phyloP scores from a whole-genome alignment of 805 yeast species.

The Metschnikowia sp. region DNA sequence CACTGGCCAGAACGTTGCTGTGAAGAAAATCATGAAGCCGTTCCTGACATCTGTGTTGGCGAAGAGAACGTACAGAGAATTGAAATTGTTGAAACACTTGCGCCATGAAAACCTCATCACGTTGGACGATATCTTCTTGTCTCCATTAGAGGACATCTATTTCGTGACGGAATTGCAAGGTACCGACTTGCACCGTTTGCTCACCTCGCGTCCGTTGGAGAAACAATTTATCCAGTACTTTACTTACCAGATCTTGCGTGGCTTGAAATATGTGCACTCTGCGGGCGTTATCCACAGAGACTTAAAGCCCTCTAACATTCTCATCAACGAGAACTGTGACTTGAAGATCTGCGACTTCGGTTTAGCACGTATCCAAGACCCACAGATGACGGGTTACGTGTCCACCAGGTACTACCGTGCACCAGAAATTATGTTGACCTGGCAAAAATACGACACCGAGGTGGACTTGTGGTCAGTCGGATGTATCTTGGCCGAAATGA shows the following conservation, averaged over 20 bases:
- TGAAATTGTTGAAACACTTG: constrained; percentile 86
- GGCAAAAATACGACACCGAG: constrained; percentile 97
- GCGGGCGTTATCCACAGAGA: constrained; percentile 93
- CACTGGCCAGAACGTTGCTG: constrained; percentile 91
- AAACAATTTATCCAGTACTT: constrained; percentile 96
- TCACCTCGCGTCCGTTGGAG: constrained; percentile 91
- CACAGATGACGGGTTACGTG: constrained; percentile 98
- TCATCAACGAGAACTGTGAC: constrained; percentile 88
- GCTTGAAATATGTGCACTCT: constrained; percentile 84
- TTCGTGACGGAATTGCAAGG: constrained; percentile 97
- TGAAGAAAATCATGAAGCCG: constrained; percentile 96
- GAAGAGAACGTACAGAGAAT: constrained; percentile 93
- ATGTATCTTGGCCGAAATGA: constrained; percentile 96
- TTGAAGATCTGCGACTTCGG: constrained; percentile 93
- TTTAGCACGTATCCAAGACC: constrained; percentile 93
- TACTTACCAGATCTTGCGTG: constrained; percentile 88
- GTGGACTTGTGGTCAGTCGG: constrained; percentile 99
- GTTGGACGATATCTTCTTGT: constrained; percentile 30
- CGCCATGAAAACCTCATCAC: constrained; percentile 94
- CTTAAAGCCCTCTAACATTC: constrained; percentile 78
- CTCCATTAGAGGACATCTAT: constrained; percentile 92
- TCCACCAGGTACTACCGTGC: constrained; percentile 95
- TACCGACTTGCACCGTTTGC: constrained; percentile 87
- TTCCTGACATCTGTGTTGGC: constrained; percentile 93
- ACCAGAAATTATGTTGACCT: constrained; percentile 96